A percentile compares a stretch with the other conserved stretches of the same genome.
Conservation (phyloP, 202 grass and related monocot species). For the Eragrostis tef region DNA sequence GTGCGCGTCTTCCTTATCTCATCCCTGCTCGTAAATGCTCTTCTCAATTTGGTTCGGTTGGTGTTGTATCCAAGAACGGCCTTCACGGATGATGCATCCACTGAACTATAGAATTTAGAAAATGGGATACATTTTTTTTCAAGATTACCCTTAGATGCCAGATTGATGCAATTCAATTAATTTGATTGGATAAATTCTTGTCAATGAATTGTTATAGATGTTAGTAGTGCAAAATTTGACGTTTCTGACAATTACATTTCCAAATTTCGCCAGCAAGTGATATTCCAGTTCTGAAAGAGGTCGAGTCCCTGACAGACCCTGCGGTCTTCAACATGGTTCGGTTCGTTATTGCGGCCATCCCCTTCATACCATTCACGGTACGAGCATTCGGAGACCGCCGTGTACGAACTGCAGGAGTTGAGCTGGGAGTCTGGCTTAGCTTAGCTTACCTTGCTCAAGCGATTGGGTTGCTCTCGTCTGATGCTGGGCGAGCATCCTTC, state of each 20-base stretch:
- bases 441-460: conserved; percentile 84
- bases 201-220: not conserved
- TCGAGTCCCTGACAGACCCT: conserved; percentile 81
- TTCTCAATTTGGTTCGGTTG: not conserved
- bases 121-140: not conserved
- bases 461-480: conserved; percentile 80
- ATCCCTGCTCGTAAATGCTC: not conserved
- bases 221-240: not conserved
- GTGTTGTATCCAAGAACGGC: not conserved
- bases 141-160: not conserved
- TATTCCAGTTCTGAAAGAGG: conserved; percentile 96
- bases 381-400: conserved; percentile 50
- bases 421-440: conserved; percentile 86
- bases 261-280: conserved; percentile 67
- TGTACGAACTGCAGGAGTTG: conserved; percentile 64
- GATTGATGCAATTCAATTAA: not conserved
- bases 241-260: not conserved
- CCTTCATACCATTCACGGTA: conserved; percentile 67
- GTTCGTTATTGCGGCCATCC: conserved; percentile 70
- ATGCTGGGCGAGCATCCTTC: conserved; percentile 86
- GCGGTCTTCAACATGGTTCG: conserved; percentile 91
- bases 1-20: not conserved
- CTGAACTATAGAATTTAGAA: not conserved
- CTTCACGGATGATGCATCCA: not conserved
- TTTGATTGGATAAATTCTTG: not conserved